phyloP scores from a whole-genome alignment of 495 filamentous ascomycete species.

The Neurospora sublineolata region DNA sequence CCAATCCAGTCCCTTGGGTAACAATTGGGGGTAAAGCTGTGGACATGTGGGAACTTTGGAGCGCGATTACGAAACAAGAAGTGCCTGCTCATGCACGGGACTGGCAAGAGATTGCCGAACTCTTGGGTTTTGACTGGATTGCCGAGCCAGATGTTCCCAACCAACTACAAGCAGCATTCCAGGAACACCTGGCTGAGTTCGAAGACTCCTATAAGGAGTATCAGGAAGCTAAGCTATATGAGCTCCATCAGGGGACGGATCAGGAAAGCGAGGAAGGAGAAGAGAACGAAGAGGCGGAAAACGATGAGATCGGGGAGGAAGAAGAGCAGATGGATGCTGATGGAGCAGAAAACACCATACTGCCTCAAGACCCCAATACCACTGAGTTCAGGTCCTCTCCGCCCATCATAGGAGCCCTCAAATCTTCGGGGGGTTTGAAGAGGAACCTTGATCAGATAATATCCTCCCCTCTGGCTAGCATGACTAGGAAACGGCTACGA shows the following conservation, averaged over 20 bases:
- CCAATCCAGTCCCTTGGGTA: slow-evolving; percentile 8
- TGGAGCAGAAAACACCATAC: slow-evolving; percentile 1
- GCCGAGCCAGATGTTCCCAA: slow-evolving; percentile 17
- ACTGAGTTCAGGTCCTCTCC: not conserved
- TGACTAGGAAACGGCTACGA: not conserved
- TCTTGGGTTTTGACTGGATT: slow-evolving; percentile 29
- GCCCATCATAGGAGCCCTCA: not conserved
- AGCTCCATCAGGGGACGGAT: not conserved
- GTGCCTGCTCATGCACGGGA: slow-evolving; percentile 16
- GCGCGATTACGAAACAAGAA: slow-evolving; percentile 18
- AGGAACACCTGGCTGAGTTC: slow-evolving; percentile 20
- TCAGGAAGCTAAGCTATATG: not conserved
- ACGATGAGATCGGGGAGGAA: slow-evolving; percentile 3
- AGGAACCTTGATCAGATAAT: not conserved
- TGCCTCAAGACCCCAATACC: not conserved
- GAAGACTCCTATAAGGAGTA: slow-evolving; percentile 18
- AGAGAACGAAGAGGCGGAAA: slow-evolving; percentile 7
- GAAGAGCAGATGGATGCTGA: slow-evolving; percentile 8
- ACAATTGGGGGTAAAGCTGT: slow-evolving; percentile 17
- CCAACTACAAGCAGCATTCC: slow-evolving; percentile 26
- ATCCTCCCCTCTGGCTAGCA: not conserved
- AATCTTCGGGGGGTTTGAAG: not conserved
- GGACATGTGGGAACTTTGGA: slow-evolving; percentile 28
- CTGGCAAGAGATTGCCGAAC: slow-evolving; percentile 28
- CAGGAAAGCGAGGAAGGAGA: slow-evolving; percentile 8